Percentiles rank a stretch among this genome's conserved stretches.
These are phyloP conservation scores for Didymella exigua DNA, from an alignment of 2,329 filamentous ascomycete species.

Conservation along the genomic window DNA sequence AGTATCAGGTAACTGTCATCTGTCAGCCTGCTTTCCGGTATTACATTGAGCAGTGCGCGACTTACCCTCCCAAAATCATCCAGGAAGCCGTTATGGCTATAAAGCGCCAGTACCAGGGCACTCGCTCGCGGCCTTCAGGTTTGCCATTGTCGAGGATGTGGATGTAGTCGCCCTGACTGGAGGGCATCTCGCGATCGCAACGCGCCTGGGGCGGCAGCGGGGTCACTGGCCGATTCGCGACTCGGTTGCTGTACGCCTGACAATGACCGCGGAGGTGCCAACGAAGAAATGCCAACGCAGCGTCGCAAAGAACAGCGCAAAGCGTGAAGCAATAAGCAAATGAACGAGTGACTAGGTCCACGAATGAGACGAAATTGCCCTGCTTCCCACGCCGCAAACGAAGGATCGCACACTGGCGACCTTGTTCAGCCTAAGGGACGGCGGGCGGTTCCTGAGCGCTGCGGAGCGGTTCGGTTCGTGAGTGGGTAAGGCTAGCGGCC, in stretches of 20 bases:
- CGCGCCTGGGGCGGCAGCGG: conserved; percentile 25
- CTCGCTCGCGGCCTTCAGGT: conserved; percentile 26
- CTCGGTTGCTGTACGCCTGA: conserved; percentile 27
- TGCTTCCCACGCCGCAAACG: conserved; percentile 1
- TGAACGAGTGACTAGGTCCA: conserved; percentile 9
- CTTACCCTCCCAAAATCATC: conserved; percentile 57
- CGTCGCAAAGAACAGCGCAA: background rate
- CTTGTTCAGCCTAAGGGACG: conserved; percentile 13
- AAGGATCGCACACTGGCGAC: conserved; percentile 14
- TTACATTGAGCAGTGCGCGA: background rate
- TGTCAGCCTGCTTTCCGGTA: conserved; percentile 20
- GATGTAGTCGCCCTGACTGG: conserved; percentile 38
- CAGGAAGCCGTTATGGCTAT: conserved; percentile 52
- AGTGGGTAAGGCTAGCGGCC: conserved; percentile 20
- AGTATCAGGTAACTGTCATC: conserved; percentile 54
- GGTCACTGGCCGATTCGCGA: conserved; percentile 24
- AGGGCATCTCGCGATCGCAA: conserved; percentile 38
- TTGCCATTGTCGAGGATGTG: conserved; percentile 33
- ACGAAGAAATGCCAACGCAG: conserved; percentile 1
- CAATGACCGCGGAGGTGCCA: conserved; percentile 1
- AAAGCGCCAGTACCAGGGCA: conserved; percentile 57
- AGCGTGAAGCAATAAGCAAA: background rate
- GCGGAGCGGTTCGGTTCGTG: conserved; percentile 18
- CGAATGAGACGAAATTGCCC: background rate
- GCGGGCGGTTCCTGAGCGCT: conserved; percentile 16